phyloP scores from a whole-genome alignment of 164 flowering plant genomes.

The Platanus orientalis region DNA sequence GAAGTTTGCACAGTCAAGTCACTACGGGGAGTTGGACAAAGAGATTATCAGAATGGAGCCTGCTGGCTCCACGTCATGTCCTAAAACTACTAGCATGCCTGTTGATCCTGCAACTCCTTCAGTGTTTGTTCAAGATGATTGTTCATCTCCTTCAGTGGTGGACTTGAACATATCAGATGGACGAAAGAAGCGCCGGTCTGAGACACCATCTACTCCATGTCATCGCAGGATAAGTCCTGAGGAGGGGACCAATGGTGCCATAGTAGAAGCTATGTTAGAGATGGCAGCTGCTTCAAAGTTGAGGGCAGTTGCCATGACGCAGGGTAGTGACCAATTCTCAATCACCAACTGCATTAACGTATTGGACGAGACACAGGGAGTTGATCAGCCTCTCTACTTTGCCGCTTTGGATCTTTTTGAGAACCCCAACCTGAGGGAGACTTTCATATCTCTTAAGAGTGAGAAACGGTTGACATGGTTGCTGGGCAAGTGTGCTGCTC shows the following conservation, averaged over 20 bases:
- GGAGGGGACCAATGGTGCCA: slow-evolving; percentile 14
- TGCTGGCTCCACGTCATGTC: slow-evolving; percentile 13
- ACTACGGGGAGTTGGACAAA: slow-evolving; percentile 46
- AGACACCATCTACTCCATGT: slow-evolving; percentile 18
- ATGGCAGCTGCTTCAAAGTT: slow-evolving; percentile 48
- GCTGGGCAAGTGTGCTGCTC: slow-evolving; percentile 35
- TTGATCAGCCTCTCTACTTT: slow-evolving; percentile 43
- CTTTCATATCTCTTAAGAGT: slow-evolving; percentile 43
- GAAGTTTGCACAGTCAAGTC: slow-evolving; percentile 74
- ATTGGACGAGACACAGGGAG: slow-evolving; percentile 47
- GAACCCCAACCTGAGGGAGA: slow-evolving; percentile 44
- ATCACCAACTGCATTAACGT: slow-evolving; percentile 50
- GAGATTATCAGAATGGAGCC: slow-evolving; percentile 21
- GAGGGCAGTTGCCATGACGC: slow-evolving; percentile 18
- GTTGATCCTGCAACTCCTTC: slow-evolving; percentile 26
- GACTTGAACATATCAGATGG: slow-evolving; percentile 20
- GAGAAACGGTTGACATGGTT: slow-evolving; percentile 44
- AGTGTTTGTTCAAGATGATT: slow-evolving; percentile 16
- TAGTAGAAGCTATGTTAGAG: slow-evolving; percentile 49
- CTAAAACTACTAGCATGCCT: slow-evolving; percentile 18
- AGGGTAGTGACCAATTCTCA: slow-evolving; percentile 24
- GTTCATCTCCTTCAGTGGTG: slow-evolving; percentile 17
- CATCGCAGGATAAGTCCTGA: slow-evolving; percentile 24
- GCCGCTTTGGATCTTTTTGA: slow-evolving; percentile 65
- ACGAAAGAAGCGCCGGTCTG: slow-evolving; percentile 41